Evolutionary conservation across 495 filamentous ascomycete species (phyloP).

Genomic region (Hypoxylon subgilvum): DNA sequence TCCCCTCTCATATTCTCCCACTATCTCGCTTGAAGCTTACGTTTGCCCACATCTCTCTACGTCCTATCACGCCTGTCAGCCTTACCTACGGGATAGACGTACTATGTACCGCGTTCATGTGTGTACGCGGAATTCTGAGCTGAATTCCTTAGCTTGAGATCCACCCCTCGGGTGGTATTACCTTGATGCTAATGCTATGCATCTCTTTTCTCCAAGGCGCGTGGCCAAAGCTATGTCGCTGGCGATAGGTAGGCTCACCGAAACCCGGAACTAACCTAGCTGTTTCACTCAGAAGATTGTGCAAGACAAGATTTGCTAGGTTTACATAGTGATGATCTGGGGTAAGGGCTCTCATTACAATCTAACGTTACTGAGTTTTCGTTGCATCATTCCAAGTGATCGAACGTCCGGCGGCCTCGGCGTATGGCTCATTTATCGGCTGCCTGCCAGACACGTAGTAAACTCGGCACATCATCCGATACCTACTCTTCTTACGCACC

Average conservation of each 20-base stretch:
- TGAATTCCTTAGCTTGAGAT: slow-evolving; percentile 16
- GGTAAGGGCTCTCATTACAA: slow-evolving; percentile 9
- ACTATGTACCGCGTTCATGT: slow-evolving; percentile 18
- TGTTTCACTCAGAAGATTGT: slow-evolving; percentile 21
- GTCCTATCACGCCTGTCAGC: slow-evolving; percentile 32
- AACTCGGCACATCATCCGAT: slow-evolving; percentile 17
- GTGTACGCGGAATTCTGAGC: slow-evolving; percentile 20
- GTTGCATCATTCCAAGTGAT: slow-evolving; percentile 10
- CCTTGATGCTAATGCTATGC: slow-evolving; percentile 14
- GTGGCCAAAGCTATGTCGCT: slow-evolving; percentile 10
- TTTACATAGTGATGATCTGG: slow-evolving; percentile 14
- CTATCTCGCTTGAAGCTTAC: slow-evolving; percentile 15
- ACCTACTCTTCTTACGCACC: slow-evolving; percentile 12
- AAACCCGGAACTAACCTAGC: slow-evolving; percentile 16
- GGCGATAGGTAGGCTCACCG: slow-evolving; percentile 27
- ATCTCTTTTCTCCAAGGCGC: slow-evolving; percentile 17
- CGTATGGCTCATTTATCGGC: slow-evolving; percentile 19
- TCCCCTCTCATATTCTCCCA: slow-evolving; percentile 21
- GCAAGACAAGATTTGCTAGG: no score
- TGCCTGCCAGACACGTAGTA: slow-evolving; percentile 5
- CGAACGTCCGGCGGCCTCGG: slow-evolving; percentile 26
- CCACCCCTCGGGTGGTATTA: slow-evolving; percentile 25
- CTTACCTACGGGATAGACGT: slow-evolving; percentile 23
- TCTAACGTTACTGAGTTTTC: slow-evolving; percentile 2
- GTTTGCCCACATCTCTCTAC: slow-evolving; percentile 19